Evolutionary conservation across 805 yeast genomes (phyloP).

Genomic region (Candida koratica): DNA sequence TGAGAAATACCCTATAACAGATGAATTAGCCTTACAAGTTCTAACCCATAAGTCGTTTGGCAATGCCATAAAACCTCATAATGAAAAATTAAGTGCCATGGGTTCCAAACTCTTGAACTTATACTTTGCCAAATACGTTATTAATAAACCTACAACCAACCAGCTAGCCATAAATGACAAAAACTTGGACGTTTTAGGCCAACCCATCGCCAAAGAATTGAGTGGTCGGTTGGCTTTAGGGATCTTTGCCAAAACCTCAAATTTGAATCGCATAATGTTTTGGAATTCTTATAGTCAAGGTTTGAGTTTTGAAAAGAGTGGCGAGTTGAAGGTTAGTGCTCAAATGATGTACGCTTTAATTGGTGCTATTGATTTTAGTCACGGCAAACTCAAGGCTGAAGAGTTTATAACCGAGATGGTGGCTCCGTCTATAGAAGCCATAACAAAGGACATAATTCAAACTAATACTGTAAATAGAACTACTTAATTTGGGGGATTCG

Average conservation of each 20-base stretch:
- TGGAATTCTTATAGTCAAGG: slow-evolving; percentile 60
- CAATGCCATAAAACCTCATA: slow-evolving; percentile 84
- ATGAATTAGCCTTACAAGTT: slow-evolving; percentile 66
- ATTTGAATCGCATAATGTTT: slow-evolving; percentile 53
- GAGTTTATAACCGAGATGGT: slow-evolving; percentile 54
- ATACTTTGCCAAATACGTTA: slow-evolving; percentile 41
- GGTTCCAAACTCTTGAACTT: slow-evolving; percentile 63
- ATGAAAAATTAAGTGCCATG: slow-evolving; percentile 74
- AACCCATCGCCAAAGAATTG: slow-evolving; percentile 48
- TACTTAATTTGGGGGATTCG: slow-evolving; percentile 9
- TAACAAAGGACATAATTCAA: slow-evolving; percentile 30
- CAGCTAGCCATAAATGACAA: slow-evolving; percentile 41
- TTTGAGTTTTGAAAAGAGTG: slow-evolving; percentile 45
- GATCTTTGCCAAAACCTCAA: slow-evolving; percentile 45
- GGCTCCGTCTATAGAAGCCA: slow-evolving; percentile 35
- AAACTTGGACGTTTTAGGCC: slow-evolving; percentile 60
- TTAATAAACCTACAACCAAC: slow-evolving; percentile 20
- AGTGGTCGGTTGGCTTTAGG: slow-evolving; percentile 50
- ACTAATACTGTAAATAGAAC: slow-evolving; percentile 5
- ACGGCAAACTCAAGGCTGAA: slow-evolving; percentile 58
- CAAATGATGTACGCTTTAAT: slow-evolving; percentile 57
- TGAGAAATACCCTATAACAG: slow-evolving; percentile 51
- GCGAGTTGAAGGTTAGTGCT: slow-evolving; percentile 53
- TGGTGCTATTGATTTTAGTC: slow-evolving; percentile 62
- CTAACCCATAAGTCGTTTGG: slow-evolving; percentile 94